Evolutionary conservation across 768 basidiomycete genomes (phyloP).

Genomic region (Lactarius vividus): DNA sequence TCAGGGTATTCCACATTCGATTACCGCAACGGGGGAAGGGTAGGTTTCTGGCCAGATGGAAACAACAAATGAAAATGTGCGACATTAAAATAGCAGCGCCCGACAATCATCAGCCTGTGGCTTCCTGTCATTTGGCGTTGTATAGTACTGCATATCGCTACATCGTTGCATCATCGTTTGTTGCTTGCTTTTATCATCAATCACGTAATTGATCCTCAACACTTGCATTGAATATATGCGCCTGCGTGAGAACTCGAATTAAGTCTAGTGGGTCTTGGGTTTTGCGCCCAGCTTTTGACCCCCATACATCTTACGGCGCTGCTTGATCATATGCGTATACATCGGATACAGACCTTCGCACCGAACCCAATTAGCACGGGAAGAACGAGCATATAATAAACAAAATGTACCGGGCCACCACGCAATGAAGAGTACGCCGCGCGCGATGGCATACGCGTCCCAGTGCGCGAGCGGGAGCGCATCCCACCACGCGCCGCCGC

Average conservation of each 20-base stretch:
- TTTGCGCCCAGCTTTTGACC: slow-evolving; percentile 37
- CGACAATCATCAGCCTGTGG: not conserved
- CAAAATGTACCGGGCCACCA: slow-evolving; percentile 84
- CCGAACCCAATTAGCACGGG: not conserved
- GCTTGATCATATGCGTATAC: slow-evolving; percentile 59
- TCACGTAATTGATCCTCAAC: not conserved
- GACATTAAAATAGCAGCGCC: not conserved
- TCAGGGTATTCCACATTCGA: slow-evolving; percentile 63
- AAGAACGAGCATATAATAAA: not conserved
- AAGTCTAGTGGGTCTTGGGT: slow-evolving; percentile 34
- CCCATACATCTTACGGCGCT: slow-evolving; percentile 54
- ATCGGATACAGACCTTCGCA: slow-evolving; percentile 49
- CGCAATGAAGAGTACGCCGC: slow-evolving; percentile 56
- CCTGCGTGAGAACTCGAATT: not conserved
- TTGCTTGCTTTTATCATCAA: not conserved
- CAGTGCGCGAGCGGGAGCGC: slow-evolving; percentile 38
- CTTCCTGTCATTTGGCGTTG: not conserved
- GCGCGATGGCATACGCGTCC: slow-evolving; percentile 38
- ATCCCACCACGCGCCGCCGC: slow-evolving; percentile 23
- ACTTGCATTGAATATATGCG: not conserved
- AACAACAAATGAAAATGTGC: slow-evolving; percentile 37
- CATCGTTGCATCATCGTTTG: not conserved
- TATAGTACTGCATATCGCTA: not conserved
- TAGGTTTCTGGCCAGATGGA: slow-evolving; percentile 58
- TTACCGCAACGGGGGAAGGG: slow-evolving; percentile 49